A percentile compares a stretch with the other conserved stretches of the same genome.
These are phyloP conservation scores for Danielia reshetovae DNA, from an alignment of 805 yeast species.

Conservation along the genomic window DNA sequence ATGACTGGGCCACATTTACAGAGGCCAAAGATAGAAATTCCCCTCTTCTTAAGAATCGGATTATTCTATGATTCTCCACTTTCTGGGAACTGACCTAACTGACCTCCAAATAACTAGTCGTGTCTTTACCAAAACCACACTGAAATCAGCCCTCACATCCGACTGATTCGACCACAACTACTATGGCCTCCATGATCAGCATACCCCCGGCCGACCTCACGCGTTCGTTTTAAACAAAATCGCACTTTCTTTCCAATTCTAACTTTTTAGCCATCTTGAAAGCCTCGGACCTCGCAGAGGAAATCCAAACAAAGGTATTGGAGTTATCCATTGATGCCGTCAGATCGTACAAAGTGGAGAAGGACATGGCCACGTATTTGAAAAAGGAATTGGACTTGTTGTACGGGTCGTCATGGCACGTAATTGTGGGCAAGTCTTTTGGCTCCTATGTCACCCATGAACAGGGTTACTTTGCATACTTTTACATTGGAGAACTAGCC, in stretches of 20 bases:
- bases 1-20: too few species aligned
- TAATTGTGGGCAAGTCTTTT: slow-evolving; percentile 73
- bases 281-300: slow-evolving; percentile 47
- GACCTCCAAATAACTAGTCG: too few species aligned
- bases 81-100: too few species aligned
- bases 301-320: slow-evolving; percentile 47
- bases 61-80: too few species aligned
- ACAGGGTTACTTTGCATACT: slow-evolving; percentile 67
- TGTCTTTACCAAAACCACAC: too few species aligned
- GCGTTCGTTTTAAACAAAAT: slow-evolving; percentile 7
- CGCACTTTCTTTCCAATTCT: background rate
- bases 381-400: slow-evolving; percentile 64
- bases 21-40: too few species aligned
- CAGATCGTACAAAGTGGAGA: slow-evolving; percentile 42
- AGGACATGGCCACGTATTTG: slow-evolving; percentile 61
- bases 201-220: slow-evolving; percentile 6
- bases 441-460: slow-evolving; percentile 80
- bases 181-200: background rate
- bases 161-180: too few species aligned
- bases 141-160: too few species aligned
- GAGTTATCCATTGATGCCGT: slow-evolving; percentile 45
- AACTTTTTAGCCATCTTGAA: slow-evolving; percentile 31
- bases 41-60: too few species aligned
- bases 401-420: slow-evolving; percentile 77
- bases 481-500: slow-evolving; percentile 66